phyloP scores from a whole-genome alignment of 768 basidiomycete species.

The Termitomyces sp. region DNA sequence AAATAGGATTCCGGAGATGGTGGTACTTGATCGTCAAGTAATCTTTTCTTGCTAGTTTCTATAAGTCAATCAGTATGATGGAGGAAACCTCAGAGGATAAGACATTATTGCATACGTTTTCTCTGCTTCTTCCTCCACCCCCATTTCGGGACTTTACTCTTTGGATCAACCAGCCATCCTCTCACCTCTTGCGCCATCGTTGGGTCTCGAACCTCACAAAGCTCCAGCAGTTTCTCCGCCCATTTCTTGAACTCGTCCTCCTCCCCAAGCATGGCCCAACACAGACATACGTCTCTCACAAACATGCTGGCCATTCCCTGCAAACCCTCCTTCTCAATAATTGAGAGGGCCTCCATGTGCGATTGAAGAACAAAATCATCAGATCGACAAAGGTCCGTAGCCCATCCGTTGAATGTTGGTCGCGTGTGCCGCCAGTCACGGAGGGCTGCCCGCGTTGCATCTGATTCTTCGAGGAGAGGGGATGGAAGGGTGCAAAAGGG shows the following conservation, averaged over 20 bases:
- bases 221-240: constrained; percentile 27
- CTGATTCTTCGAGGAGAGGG: constrained; percentile 6
- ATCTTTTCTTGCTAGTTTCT: constrained; percentile 5
- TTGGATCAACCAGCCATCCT: constrained; percentile 27
- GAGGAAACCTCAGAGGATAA: background rate
- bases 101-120: constrained; percentile 23
- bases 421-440: constrained; percentile 15
- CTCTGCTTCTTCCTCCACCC: constrained; percentile 39
- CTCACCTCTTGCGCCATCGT: constrained; percentile 24
- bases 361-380: constrained; percentile 37
- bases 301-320: constrained; percentile 37
- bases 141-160: constrained; percentile 31
- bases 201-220: constrained; percentile 24
- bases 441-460: constrained; percentile 8
- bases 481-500: constrained; percentile 28
- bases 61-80: background rate
- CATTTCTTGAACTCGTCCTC: constrained; percentile 31
- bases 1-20: constrained; percentile 10
- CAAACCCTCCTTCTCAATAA: constrained; percentile 39
- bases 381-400: constrained; percentile 34
- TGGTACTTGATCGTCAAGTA: background rate
- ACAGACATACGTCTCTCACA: constrained; percentile 39
- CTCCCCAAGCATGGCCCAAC: constrained; percentile 38
- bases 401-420: constrained; percentile 35
- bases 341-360: constrained; percentile 32